Evolutionary conservation across 306 rosid genomes (phyloP).

Genomic region (Gynostemma pentaphyllum): DNA sequence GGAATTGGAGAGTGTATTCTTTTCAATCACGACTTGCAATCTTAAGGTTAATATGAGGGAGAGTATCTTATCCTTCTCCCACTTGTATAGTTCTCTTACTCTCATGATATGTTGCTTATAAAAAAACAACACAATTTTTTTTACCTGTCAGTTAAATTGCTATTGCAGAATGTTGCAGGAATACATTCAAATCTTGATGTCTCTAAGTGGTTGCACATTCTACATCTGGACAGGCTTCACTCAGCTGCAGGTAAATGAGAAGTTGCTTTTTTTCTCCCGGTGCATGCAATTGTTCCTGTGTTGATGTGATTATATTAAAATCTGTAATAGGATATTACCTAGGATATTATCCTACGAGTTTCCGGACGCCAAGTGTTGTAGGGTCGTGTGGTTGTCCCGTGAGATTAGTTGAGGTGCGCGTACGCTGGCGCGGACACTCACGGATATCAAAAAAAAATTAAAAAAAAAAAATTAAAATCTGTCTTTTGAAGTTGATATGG

Average conservation of each 20-base stretch:
- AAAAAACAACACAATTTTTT: neutral
- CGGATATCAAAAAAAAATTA: no score
- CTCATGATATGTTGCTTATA: neutral
- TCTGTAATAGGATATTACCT: no score
- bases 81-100: neutral
- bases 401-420: no score
- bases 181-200: conserved; percentile 72
- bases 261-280: conserved; percentile 7
- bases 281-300: neutral
- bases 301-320: neutral
- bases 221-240: conserved; percentile 74
- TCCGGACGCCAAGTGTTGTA: no score
- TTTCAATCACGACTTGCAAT: neutral
- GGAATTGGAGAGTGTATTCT: neutral
- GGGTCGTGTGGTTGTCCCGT: no score
- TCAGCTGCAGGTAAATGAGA: conserved; percentile 59
- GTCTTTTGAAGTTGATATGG: neutral
- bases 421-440: no score
- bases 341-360: no score
- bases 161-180: conserved; percentile 73
- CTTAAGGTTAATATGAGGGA: no score
- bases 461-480: neutral
- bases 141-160: neutral
- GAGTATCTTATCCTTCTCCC: no score
- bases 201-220: conserved; percentile 82